Evolutionary conservation across 2,329 filamentous ascomycete genomes (phyloP).

Genomic region (Rhinocladiella similis): DNA sequence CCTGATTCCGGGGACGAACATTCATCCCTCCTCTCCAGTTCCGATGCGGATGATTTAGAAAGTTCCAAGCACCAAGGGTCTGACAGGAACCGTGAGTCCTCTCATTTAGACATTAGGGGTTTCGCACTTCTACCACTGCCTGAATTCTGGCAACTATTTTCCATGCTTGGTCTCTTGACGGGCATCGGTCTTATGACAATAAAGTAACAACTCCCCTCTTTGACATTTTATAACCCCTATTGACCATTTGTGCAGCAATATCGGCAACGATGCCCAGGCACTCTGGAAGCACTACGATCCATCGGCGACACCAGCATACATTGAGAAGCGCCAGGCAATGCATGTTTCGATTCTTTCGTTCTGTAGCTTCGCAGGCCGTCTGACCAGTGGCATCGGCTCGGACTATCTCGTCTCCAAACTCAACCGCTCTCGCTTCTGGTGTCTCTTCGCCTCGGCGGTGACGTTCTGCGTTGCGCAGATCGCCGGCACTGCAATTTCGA

Average conservation of each 20-base stretch:
- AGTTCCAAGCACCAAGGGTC: conserved; percentile 48
- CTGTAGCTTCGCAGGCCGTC: conserved; percentile 78
- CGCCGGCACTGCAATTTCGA: conserved; percentile 70
- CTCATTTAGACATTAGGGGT: conserved; percentile 88
- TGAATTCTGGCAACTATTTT: conserved; percentile 90
- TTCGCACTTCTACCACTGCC: conserved; percentile 67
- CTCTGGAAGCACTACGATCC: conserved; percentile 86
- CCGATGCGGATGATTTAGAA: conserved; percentile 29
- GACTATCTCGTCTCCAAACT: conserved; percentile 84
- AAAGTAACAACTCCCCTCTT: conserved; percentile 65
- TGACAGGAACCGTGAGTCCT: conserved; percentile 69
- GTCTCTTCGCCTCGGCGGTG: conserved; percentile 72
- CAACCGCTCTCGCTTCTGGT: conserved; percentile 85
- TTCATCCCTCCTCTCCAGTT: conserved; percentile 66
- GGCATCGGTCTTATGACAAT: conserved; percentile 98
- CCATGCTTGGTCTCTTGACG: conserved; percentile 83
- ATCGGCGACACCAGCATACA: conserved; percentile 68
- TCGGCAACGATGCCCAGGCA: conserved; percentile 83
- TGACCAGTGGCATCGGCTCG: conserved; percentile 82
- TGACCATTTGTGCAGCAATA: conserved; percentile 65
- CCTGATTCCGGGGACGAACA: conserved; percentile 17
- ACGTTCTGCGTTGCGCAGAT: conserved; percentile 81
- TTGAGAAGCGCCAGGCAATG: conserved; percentile 79
- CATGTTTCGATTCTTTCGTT: conserved; percentile 94
- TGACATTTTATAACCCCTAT: no score